Conservation (phyloP, 2,329 filamentous ascomycete species). For the Alternaria rosae region DNA sequence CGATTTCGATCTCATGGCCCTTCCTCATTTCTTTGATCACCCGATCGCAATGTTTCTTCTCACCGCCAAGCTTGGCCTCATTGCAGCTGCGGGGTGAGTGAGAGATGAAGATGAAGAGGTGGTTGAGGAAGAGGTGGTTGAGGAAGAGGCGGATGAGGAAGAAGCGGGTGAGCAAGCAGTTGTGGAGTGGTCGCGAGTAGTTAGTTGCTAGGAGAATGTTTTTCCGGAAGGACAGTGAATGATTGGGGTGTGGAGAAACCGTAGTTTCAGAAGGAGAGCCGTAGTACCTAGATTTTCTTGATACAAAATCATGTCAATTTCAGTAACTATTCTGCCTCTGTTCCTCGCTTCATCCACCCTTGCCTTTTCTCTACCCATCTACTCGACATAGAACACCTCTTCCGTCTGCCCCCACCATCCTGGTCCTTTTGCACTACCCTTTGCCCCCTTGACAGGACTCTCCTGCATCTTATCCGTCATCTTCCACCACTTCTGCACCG, state of each 20-base stretch:
- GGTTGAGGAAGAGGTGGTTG: background rate
- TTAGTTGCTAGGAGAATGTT: background rate
- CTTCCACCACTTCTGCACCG: constrained; percentile 79
- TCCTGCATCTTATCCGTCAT: constrained; percentile 81
- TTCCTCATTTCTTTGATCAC: background rate
- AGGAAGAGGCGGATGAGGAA: background rate
- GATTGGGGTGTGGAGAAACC: background rate
- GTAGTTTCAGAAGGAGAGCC: too few species aligned
- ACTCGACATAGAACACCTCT: constrained; percentile 69
- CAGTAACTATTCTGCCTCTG: too few species aligned
- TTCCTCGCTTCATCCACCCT: background rate
- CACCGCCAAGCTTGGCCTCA: background rate
- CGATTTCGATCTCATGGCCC: background rate
- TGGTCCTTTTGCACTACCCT: constrained; percentile 32
- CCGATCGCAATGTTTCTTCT: background rate
- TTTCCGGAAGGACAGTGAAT: background rate
- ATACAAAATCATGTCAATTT: too few species aligned
- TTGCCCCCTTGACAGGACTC: constrained; percentile 60
- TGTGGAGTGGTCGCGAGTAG: background rate
- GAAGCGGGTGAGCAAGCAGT: background rate
- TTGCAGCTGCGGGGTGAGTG: background rate
- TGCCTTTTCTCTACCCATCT: background rate
- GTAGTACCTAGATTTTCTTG: too few species aligned
- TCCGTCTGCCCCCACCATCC: constrained; percentile 74
- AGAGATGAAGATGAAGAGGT: too few species aligned